These are phyloP conservation scores for Alternaria panax DNA, from an alignment of 2,329 filamentous ascomycete genomes.

Conservation along the genomic window DNA sequence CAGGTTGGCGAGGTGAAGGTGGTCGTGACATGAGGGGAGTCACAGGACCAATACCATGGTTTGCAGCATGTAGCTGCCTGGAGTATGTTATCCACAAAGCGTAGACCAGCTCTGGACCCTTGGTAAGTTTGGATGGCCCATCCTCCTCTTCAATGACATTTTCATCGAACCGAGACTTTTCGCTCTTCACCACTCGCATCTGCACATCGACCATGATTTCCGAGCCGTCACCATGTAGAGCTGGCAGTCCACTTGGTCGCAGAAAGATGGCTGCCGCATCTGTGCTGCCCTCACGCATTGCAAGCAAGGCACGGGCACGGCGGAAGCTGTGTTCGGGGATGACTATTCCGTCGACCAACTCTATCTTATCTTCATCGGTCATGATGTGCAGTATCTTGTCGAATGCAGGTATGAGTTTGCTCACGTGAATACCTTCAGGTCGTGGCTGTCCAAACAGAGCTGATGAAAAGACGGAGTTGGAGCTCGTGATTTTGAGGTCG, in stretches of 20 bases:
- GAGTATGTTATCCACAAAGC: conserved; percentile 98
- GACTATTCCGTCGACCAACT: conserved; percentile 90
- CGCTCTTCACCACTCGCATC: conserved; percentile 93
- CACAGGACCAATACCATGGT: conserved; percentile 66
- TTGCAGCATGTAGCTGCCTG: conserved; percentile 82
- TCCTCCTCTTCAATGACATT: conserved; percentile 69
- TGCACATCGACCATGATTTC: conserved; percentile 95
- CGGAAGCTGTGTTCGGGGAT: conserved; percentile 96
- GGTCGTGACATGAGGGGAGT: conserved; percentile 70
- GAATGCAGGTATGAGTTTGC: conserved; percentile 83
- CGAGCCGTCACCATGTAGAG: conserved; percentile 87
- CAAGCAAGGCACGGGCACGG: conserved; percentile 82
- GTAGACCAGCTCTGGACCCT: conserved; percentile 77
- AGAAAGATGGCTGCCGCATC: conserved; percentile 80
- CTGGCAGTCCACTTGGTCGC: conserved; percentile 82
- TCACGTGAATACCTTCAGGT: conserved; percentile 81
- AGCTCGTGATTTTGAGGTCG: conserved; percentile 82
- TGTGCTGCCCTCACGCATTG: conserved; percentile 80
- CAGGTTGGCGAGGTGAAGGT: conserved; percentile 80
- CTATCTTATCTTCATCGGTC: conserved; percentile 84
- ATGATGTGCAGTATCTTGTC: conserved; percentile 82
- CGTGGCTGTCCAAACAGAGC: conserved; percentile 89
- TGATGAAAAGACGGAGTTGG: conserved; percentile 92
- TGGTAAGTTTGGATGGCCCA: conserved; percentile 55
- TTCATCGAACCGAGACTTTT: conserved; percentile 63